Percentiles rank a stretch among this genome's conserved stretches.
These are phyloP conservation scores for Diphasiastrum complanatum DNA, from an alignment of 83 land plant genomes.

Conservation along the genomic window DNA sequence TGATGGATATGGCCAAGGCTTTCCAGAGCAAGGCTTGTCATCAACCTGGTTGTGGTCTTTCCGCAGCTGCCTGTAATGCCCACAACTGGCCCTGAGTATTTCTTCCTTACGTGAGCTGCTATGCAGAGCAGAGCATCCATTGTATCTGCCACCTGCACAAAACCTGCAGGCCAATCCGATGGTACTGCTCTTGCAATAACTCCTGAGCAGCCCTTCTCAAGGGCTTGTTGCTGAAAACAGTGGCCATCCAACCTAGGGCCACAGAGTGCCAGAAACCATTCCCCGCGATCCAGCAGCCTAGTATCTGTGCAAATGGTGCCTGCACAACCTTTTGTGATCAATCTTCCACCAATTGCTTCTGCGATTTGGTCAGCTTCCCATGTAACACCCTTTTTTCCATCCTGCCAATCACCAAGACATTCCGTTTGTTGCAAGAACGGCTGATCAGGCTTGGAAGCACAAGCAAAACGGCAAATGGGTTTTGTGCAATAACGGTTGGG, in stretches of 20 bases:
- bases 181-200: slow-evolving; percentile 38
- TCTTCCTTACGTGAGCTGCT: slow-evolving; percentile 30
- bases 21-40: slow-evolving; percentile 40
- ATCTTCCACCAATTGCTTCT: slow-evolving; percentile 33
- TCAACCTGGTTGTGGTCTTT: slow-evolving; percentile 43
- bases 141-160: slow-evolving; percentile 37
- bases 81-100: slow-evolving; percentile 34
- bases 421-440: too few species aligned
- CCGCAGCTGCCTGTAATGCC: slow-evolving; percentile 50
- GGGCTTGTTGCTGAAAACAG: slow-evolving; percentile 28
- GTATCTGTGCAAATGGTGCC: slow-evolving; percentile 53
- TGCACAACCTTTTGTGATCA: slow-evolving; percentile 25
- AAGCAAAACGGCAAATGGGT: too few species aligned
- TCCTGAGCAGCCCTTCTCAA: slow-evolving; percentile 37
- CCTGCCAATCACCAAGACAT: too few species aligned
- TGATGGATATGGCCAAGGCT: slow-evolving; percentile 37
- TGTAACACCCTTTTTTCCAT: too few species aligned
- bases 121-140: slow-evolving; percentile 27
- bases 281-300: slow-evolving; percentile 24
- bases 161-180: slow-evolving; percentile 34
- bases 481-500: too few species aligned
- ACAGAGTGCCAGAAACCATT: slow-evolving; percentile 45
- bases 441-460: too few species aligned
- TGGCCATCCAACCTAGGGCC: slow-evolving; percentile 46
- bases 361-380: slow-evolving; percentile 40